phyloP scores from a whole-genome alignment of 495 filamentous ascomycete species.

The Aspergillus leporis region DNA sequence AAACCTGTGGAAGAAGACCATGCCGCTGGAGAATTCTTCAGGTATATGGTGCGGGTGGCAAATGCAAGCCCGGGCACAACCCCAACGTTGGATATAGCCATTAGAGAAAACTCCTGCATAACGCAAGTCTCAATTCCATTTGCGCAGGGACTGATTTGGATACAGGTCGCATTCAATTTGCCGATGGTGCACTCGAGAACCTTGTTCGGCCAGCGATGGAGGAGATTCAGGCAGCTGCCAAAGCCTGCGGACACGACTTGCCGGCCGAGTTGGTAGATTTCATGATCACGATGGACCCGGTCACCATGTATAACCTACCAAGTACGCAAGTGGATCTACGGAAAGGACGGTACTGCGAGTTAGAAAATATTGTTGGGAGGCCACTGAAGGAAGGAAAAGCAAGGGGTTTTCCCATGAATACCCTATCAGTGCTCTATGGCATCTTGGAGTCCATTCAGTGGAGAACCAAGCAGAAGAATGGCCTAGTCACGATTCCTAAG shows the following conservation, averaged over 20 bases:
- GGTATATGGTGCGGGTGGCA: conserved; percentile 37
- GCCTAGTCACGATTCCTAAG: conserved; percentile 14
- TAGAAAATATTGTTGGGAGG: conserved; percentile 55
- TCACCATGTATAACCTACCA: conserved; percentile 44
- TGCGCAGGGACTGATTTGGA: conserved; percentile 52
- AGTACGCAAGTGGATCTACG: conserved; percentile 49
- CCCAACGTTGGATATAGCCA: conserved; percentile 38
- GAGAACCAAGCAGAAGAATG: conserved; percentile 17
- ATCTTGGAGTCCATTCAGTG: conserved; percentile 16
- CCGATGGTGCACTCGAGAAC: conserved; percentile 38
- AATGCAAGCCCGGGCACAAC: conserved; percentile 24
- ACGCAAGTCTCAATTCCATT: conserved; percentile 47
- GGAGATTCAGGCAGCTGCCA: conserved; percentile 38
- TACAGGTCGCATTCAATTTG: conserved; percentile 38
- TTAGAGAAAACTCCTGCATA: conserved; percentile 56
- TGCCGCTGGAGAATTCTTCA: conserved; percentile 38
- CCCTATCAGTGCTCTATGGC: conserved; percentile 15
- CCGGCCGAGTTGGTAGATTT: conserved; percentile 31
- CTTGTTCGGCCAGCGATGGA: conserved; percentile 42
- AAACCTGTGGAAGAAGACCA: conserved; percentile 8
- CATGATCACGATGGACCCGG: conserved; percentile 18
- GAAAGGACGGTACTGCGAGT: conserved; percentile 55
- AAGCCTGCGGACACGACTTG: conserved; percentile 17
- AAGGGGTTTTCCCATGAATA: conserved; percentile 10
- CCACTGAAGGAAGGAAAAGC: conserved; percentile 45